Evolutionary conservation across 148 eudicot genomes (phyloP), one percentile per base, ranked within the genome.

Genomic region (Fagopyrum esculentum): DNA sequence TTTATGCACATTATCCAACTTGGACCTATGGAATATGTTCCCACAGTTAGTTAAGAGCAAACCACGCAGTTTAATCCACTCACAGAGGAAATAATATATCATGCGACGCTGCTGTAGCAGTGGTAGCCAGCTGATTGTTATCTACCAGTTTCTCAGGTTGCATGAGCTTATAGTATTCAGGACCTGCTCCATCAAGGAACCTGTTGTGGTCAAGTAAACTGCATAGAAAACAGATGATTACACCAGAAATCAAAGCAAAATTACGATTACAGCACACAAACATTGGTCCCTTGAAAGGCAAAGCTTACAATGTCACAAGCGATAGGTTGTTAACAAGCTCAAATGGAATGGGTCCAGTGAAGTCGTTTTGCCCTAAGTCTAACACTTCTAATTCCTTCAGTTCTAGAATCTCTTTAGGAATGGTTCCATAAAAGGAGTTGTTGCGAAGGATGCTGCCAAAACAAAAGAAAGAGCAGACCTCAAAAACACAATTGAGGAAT

Each of bases 281-380:
- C 8, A 69, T 19, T 45, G 1, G 35, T 70, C 13, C 30, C 35
- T 40, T 45, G 47, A 16, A 16, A 73, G n/a, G 47, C 15, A 9
- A 9, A 56, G 78, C 87, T 88, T 69, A 88, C 91, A 86, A 84
- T 81, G 81, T 78, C 30, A 84, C 80, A 26, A 88, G 78, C 22
- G 91, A 83, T 7, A 81, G 77, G 70, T 82, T 82, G 70, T 79
- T 78, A 75, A 77, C 85, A 26, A 88, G 71, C 56, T 82, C 80
- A 61, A 79, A 77, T 12, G 91, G 85, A 75, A 86, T 54, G 11
- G 81, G 78, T 49, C 87, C 87, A 30, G 75, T 84, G 73, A 88
- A 83, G 68, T 86, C 80, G 64, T 88, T 88, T 80, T 81, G 73
- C 43, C 85, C 87, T 73, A 88, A 81, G 80, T 88, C 89, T 78